These are phyloP conservation scores for Spizellomyces sp. DNA, from an alignment of 192 early-diverging fungal species.

Conservation along the genomic window DNA sequence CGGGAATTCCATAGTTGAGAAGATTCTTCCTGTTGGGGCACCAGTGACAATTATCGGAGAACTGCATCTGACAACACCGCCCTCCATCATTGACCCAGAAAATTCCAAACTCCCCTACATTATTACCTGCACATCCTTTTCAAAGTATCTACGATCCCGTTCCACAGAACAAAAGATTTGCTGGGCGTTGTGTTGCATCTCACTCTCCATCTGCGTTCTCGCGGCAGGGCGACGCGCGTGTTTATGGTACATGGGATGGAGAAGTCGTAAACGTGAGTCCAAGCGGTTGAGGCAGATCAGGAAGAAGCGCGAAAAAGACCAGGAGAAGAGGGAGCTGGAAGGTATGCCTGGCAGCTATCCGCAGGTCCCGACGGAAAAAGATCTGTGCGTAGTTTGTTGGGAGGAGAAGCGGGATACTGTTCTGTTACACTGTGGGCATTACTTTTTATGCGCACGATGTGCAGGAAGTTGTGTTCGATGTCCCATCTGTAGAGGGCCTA, in stretches of 20 bases:
- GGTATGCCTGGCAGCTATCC: neutral
- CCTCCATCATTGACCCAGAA: neutral
- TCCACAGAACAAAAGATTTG: neutral
- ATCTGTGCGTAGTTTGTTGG: neutral
- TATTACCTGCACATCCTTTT: neutral
- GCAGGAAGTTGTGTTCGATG: neutral
- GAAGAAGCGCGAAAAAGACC: neutral
- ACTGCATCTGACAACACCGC: neutral
- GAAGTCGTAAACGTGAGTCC: neutral
- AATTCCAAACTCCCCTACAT: neutral
- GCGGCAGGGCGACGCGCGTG: neutral
- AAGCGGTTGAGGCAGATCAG: conserved; percentile 1
- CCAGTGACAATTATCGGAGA: neutral
- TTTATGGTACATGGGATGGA: neutral
- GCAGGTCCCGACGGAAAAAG: neutral
- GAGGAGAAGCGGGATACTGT: neutral
- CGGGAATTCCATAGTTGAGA: conserved; percentile 6
- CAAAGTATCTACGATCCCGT: neutral
- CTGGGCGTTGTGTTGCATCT: neutral
- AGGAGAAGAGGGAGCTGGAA: neutral
- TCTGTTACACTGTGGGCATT: conserved; percentile 3
- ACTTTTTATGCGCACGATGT: neutral
- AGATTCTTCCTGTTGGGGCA: conserved; percentile 2
- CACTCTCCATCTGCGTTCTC: neutral
- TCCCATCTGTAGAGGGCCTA: conserved; percentile 1